Percentiles rank a stretch among this genome's conserved stretches.
phyloP scores from a whole-genome alignment of 2,329 filamentous ascomycete species.

The Fusarium gaditjirri region DNA sequence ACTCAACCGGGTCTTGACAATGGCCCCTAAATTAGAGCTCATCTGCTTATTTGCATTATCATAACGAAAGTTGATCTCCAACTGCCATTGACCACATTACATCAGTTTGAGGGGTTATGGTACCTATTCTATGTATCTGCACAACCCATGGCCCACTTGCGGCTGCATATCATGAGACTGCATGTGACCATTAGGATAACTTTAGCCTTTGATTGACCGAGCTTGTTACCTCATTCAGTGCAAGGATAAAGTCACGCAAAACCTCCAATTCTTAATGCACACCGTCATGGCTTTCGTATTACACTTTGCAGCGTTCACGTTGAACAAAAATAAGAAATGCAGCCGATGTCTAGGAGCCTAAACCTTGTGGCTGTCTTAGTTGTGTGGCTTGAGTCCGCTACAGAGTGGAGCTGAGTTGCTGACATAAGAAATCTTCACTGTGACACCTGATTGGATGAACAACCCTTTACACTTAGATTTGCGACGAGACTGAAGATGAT shows the following conservation, averaged over 20 bases:
- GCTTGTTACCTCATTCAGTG: not conserved
- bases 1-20: not conserved
- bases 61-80: not conserved
- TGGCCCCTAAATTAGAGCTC: not conserved
- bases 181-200: conserved; percentile 1
- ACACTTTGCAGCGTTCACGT: not conserved
- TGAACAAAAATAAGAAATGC: not conserved
- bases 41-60: not conserved
- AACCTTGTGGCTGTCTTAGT: conserved; percentile 6
- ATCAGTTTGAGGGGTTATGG: not conserved
- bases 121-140: not conserved
- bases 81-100: not conserved
- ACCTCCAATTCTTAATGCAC: not conserved
- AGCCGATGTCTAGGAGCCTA: not conserved
- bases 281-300: conserved; percentile 5
- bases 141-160: conserved; percentile 3
- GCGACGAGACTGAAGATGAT: conserved; percentile 39
- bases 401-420: conserved; percentile 11
- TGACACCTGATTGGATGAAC: conserved; percentile 31
- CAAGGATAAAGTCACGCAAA: not conserved
- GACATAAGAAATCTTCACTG: conserved; percentile 25
- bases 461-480: conserved; percentile 26
- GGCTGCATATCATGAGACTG: conserved; percentile 26
- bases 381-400: conserved; percentile 5
- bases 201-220: not conserved